These are phyloP conservation scores for Cercospora canescens DNA, from an alignment of 2,329 filamentous ascomycete species.

Conservation along the genomic window DNA sequence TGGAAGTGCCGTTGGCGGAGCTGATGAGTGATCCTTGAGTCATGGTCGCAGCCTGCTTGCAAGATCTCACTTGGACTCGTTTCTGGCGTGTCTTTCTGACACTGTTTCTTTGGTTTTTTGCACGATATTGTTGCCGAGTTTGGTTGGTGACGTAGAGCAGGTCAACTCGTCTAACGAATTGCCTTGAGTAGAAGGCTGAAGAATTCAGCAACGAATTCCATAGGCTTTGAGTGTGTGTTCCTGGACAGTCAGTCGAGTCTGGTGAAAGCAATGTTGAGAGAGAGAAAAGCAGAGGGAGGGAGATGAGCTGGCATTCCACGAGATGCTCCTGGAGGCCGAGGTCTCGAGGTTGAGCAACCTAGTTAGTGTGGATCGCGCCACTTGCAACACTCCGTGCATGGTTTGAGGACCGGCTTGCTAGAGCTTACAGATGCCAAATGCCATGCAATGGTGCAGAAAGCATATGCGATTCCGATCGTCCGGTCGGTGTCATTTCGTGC, in stretches of 20 bases:
- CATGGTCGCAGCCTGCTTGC: constrained; percentile 7
- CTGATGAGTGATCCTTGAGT: constrained; percentile 4
- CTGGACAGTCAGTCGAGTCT: background rate
- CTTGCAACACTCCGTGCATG: background rate
- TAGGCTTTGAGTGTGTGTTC: background rate
- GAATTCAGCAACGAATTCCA: constrained; percentile 18
- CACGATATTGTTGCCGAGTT: background rate
- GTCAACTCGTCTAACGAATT: constrained; percentile 8
- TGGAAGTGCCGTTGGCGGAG: constrained; percentile 12
- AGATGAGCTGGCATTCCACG: background rate
- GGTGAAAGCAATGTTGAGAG: background rate
- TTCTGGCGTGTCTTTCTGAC: background rate
- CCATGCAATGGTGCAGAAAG: background rate
- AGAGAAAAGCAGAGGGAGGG: background rate
- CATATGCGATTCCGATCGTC: constrained; percentile 6
- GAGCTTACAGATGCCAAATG: background rate
- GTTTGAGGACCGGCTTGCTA: background rate
- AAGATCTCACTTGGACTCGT: background rate
- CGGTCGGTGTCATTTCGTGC: background rate
- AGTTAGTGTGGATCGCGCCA: background rate
- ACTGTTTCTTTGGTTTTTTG: background rate
- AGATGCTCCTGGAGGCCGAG: background rate
- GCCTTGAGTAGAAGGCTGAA: constrained; percentile 20
- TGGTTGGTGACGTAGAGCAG: background rate
- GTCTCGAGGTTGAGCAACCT: constrained; percentile 1